Conservation (phyloP, 148 eudicot species). For the Mesembryanthemum crystallinum region DNA sequence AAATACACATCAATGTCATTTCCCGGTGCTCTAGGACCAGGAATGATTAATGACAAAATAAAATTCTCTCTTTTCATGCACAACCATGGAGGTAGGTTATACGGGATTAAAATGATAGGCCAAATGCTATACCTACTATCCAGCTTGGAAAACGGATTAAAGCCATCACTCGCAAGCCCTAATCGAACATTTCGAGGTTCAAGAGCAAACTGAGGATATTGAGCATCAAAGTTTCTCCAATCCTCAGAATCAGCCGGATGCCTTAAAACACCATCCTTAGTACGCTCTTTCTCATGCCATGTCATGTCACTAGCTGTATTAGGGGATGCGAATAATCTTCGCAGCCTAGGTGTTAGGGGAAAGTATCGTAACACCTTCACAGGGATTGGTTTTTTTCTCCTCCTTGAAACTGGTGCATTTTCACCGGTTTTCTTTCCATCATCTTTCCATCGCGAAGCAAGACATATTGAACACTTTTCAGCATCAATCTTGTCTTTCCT, state of each 20-base stretch:
- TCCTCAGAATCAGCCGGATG: not conserved
- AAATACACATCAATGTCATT: no score
- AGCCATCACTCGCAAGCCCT: slow-evolving; percentile 15
- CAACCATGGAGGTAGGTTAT: not conserved
- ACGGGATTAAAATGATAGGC: not conserved
- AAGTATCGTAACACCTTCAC: not conserved
- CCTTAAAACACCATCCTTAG: not conserved
- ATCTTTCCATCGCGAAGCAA: slow-evolving; percentile 10
- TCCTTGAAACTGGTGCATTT: not conserved
- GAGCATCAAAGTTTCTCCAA: not conserved
- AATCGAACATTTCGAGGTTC: slow-evolving; percentile 4
- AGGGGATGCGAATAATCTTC: not conserved
- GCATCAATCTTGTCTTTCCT: not conserved
- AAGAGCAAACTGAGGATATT: not conserved
- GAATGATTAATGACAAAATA: no score
- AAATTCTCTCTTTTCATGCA: not conserved
- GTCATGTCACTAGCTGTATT: not conserved
- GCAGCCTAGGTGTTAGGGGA: not conserved
- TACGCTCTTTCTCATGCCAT: not conserved
- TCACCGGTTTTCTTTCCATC: not conserved
- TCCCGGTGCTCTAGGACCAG: no score
- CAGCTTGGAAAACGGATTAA: not conserved
- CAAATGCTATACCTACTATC: slow-evolving; percentile 2
- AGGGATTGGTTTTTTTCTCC: not conserved
- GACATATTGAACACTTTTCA: not conserved